Conservation (phyloP, 2,329 filamentous ascomycete genomes). For the Nemania sp. region DNA sequence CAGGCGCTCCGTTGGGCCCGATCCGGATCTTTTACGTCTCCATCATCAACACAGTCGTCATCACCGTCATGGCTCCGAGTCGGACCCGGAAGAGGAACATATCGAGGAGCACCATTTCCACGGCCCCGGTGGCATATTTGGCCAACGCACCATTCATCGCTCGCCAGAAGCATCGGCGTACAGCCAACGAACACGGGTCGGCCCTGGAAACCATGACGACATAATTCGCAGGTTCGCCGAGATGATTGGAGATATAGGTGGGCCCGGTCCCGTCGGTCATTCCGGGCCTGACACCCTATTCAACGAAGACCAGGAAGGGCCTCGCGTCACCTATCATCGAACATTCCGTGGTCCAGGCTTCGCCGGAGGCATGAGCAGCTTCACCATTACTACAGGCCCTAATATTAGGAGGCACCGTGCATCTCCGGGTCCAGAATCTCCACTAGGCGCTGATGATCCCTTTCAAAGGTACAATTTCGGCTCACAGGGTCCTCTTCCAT, state of each 20-base stretch:
- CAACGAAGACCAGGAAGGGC: conserved; percentile 20
- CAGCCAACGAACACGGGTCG: conserved; percentile 23
- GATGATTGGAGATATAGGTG: conserved; percentile 37
- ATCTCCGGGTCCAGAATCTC: conserved; percentile 24
- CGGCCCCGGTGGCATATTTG: conserved; percentile 48
- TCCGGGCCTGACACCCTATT: conserved; percentile 37
- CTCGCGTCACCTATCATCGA: conserved; percentile 36
- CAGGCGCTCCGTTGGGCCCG: background rate
- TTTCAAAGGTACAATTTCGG: conserved; percentile 54
- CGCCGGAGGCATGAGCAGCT: conserved; percentile 49
- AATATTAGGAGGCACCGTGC: conserved; percentile 31
- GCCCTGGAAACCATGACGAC: conserved; percentile 36
- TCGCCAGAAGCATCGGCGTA: conserved; percentile 28
- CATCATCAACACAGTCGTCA: conserved; percentile 27
- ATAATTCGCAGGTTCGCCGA: conserved; percentile 48
- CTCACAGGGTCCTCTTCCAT: background rate
- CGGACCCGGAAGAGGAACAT: conserved; percentile 63
- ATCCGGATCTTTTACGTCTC: conserved; percentile 1
- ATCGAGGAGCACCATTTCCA: conserved; percentile 56
- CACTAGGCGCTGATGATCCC: conserved; percentile 41
- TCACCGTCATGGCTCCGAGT: conserved; percentile 45
- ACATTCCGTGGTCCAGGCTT: conserved; percentile 46
- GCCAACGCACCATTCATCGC: conserved; percentile 43
- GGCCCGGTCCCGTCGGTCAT: conserved; percentile 28
- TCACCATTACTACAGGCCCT: conserved; percentile 53